Percentiles rank a stretch among this genome's conserved stretches.
Conservation (phyloP, 1,139 yeast genomes). For the Hyphopichia fennica region DNA sequence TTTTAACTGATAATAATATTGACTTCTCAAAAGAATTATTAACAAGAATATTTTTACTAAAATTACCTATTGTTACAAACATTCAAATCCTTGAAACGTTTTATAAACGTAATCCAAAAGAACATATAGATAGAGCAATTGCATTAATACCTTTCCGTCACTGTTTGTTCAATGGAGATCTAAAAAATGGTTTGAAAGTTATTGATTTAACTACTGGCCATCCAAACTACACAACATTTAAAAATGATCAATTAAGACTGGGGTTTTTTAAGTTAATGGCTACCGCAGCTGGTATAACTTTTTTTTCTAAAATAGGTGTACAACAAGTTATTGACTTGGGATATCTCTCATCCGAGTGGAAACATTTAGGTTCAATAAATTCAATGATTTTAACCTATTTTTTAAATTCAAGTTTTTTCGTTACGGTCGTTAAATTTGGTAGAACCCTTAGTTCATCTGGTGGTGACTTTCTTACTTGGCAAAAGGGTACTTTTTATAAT, state of each 20-base stretch:
- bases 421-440: slow-evolving; percentile 59
- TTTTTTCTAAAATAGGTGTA: slow-evolving; percentile 40
- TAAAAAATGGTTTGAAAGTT: slow-evolving; percentile 54
- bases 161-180: slow-evolving; percentile 59
- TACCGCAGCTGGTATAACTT: slow-evolving; percentile 35
- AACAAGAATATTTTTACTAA: slow-evolving; percentile 30
- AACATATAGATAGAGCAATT: slow-evolving; percentile 37
- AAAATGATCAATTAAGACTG: slow-evolving; percentile 25
- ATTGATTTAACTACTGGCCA: slow-evolving; percentile 66
- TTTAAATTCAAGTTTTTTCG: slow-evolving; percentile 59
- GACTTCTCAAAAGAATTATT: slow-evolving; percentile 25
- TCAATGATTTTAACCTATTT: slow-evolving; percentile 66
- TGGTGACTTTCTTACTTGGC: slow-evolving; percentile 63
- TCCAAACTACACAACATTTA: slow-evolving; percentile 41
- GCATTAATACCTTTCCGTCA: slow-evolving; percentile 65
- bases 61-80: slow-evolving; percentile 32
- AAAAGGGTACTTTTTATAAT: slow-evolving; percentile 62
- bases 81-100: slow-evolving; percentile 31
- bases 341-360: slow-evolving; percentile 36
- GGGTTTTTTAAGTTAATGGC: slow-evolving; percentile 32
- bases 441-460: slow-evolving; percentile 46
- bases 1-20: slow-evolving; percentile 21
- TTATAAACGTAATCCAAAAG: slow-evolving; percentile 35
- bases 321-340: slow-evolving; percentile 36
- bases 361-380: slow-evolving; percentile 50